Evolutionary conservation across 2,329 filamentous ascomycete species (phyloP).

Genomic region (Didymella segeticola): DNA sequence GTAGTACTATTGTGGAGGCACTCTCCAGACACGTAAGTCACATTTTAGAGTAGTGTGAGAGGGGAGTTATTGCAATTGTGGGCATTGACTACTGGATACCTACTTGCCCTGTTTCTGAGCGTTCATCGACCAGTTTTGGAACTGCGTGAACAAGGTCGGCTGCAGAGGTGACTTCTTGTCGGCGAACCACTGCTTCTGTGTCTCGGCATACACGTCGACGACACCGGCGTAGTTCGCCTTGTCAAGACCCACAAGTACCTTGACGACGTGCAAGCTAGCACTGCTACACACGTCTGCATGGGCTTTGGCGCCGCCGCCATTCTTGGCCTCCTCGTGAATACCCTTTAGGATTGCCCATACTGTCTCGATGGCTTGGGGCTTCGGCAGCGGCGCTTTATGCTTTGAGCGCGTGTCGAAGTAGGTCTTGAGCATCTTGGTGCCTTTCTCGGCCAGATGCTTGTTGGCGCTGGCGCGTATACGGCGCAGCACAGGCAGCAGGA

Average conservation of each 20-base stretch:
- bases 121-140: constrained; percentile 53
- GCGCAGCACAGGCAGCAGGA: constrained; percentile 78
- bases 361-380: constrained; percentile 52
- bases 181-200: constrained; percentile 53
- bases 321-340: constrained; percentile 72
- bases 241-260: constrained; percentile 63
- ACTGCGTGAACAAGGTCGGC: constrained; percentile 54
- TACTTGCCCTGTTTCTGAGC: constrained; percentile 36
- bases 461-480: constrained; percentile 78
- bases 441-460: constrained; percentile 77
- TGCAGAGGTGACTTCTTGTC: constrained; percentile 53
- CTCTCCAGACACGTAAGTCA: neutral
- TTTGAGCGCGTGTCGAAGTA: constrained; percentile 70
- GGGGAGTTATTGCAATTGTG: neutral
- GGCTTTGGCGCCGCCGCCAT: constrained; percentile 69
- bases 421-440: constrained; percentile 72
- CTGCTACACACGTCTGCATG: constrained; percentile 79
- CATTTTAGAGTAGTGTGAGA: neutral
- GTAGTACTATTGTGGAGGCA: neutral
- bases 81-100: too few relatives aligned
- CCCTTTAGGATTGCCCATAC: constrained; percentile 66
- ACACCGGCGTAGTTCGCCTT: constrained; percentile 47
- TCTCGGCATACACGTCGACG: constrained; percentile 51
- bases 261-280: constrained; percentile 71
- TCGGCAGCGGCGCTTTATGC: constrained; percentile 54